phyloP scores from a whole-genome alignment of 2,329 filamentous ascomycete genomes.

The Cryoendolithus antarcticus region DNA sequence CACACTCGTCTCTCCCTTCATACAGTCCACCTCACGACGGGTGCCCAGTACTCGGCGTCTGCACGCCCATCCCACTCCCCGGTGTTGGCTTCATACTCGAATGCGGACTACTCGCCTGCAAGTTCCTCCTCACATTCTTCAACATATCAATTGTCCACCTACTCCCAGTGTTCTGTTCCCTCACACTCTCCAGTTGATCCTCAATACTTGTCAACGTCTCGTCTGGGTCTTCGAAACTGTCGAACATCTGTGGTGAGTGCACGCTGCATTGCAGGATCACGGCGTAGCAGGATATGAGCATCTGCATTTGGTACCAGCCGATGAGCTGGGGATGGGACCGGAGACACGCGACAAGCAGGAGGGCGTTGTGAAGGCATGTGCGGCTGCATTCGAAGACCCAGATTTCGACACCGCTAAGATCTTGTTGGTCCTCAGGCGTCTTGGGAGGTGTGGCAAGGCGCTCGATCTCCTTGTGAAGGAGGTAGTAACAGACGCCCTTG shows the following conservation, averaged over 20 bases:
- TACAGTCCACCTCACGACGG: no score
- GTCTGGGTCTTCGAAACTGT: constrained; percentile 3
- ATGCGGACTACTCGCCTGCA: constrained; percentile 3
- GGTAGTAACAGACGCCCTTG: constrained; percentile 3
- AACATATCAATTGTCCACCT: constrained; percentile 5
- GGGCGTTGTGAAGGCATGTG: constrained; percentile 5
- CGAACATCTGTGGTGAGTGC: constrained; percentile 2
- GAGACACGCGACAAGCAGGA: constrained; percentile 3
- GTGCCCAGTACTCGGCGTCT: constrained; percentile 5
- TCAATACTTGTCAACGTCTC: constrained; percentile 4
- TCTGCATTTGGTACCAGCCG: constrained; percentile 4
- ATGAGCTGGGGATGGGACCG: constrained; percentile 4
- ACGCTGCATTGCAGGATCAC: constrained; percentile 3
- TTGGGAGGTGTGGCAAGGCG: constrained; percentile 5
- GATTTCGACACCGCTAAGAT: constrained; percentile 4
- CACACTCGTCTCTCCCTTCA: no score
- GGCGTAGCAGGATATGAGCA: constrained; percentile 5
- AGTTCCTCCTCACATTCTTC: constrained; percentile 3
- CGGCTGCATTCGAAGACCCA: constrained; percentile 6
- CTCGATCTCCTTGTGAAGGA: constrained; percentile 6
- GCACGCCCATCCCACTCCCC: constrained; percentile 1
- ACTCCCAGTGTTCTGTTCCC: constrained; percentile 4
- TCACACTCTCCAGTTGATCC: constrained; percentile 1
- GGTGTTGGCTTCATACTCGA: constrained; percentile 4
- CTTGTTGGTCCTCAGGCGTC: constrained; percentile 3